Percentiles rank a stretch among this genome's conserved stretches.
phyloP scores from a whole-genome alignment of 23 red algal genomes.

The Gracilaria domingensis region DNA sequence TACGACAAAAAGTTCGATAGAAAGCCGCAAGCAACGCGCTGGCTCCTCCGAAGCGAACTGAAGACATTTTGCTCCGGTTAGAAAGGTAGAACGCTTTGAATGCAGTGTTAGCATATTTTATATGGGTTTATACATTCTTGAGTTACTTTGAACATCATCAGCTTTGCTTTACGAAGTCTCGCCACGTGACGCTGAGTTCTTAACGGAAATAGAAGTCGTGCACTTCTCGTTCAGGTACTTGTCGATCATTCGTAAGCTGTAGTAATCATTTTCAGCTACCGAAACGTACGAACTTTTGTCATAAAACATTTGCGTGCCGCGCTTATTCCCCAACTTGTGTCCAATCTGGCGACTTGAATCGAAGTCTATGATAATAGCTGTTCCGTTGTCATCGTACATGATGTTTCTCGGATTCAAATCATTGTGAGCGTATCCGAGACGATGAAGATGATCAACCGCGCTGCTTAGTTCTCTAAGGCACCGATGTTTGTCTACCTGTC shows the following conservation, averaged over 20 bases:
- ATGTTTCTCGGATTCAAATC: conserved; percentile 29
- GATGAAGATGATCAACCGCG: neutral
- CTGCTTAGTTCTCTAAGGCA: neutral
- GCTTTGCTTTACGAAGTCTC: neutral
- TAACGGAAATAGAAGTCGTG: neutral
- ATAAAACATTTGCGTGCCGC: conserved; percentile 10
- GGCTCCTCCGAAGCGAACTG: too few relatives aligned
- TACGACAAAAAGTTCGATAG: too few relatives aligned
- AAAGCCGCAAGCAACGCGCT: too few relatives aligned
- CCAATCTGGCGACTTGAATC: conserved; percentile 26
- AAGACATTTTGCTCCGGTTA: too few relatives aligned
- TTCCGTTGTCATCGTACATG: conserved; percentile 10
- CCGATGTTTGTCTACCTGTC: neutral
- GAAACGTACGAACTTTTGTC: neutral
- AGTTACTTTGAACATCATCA: neutral
- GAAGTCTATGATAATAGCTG: conserved; percentile 39
- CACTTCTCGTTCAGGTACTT: neutral
- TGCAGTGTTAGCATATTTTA: too few relatives aligned
- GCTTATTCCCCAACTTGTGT: conserved; percentile 1
- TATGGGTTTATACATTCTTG: too few relatives aligned
- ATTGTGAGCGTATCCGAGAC: conserved; percentile 19
- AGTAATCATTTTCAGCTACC: neutral
- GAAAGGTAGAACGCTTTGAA: too few relatives aligned
- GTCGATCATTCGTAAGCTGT: conserved; percentile 1
- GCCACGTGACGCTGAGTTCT: too few relatives aligned